Evolutionary conservation across 1,284 basidiomycete species (phyloP).

Genomic region (Clitocybe nebularis): DNA sequence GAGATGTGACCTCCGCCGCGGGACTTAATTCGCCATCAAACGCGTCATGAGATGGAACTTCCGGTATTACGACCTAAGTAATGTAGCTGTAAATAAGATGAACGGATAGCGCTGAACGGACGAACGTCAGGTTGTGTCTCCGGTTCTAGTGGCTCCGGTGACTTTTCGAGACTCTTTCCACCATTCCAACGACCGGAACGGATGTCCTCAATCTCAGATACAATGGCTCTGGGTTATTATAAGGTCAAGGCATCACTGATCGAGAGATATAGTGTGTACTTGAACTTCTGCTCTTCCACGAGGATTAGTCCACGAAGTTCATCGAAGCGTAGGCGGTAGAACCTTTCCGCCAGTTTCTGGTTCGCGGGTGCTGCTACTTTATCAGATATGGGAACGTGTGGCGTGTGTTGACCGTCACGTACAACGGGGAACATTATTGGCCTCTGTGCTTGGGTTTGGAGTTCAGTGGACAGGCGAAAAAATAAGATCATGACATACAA

Average conservation of each 20-base stretch:
- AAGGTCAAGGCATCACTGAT: neutral
- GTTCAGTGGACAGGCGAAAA: conserved; percentile 7
- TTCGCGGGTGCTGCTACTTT: conserved; percentile 39
- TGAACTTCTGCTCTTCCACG: conserved; percentile 74
- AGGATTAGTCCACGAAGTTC: conserved; percentile 70
- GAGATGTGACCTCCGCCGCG: no score
- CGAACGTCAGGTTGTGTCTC: conserved; percentile 8
- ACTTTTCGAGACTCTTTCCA: conserved; percentile 44
- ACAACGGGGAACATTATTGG: conserved; percentile 39
- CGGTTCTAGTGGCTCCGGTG: conserved; percentile 18
- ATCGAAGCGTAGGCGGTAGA: conserved; percentile 64
- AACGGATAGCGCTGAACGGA: neutral
- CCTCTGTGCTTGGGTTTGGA: conserved; percentile 34
- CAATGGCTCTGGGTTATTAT: conserved; percentile 39
- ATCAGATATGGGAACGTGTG: conserved; percentile 1
- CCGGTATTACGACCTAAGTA: neutral
- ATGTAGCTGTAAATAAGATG: neutral
- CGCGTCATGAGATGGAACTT: neutral
- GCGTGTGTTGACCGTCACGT: conserved; percentile 9
- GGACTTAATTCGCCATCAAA: no score
- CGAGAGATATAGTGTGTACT: conserved; percentile 35
- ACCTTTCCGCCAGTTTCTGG: conserved; percentile 67
- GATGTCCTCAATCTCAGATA: conserved; percentile 72
- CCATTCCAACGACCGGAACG: conserved; percentile 67
- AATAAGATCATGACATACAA: conserved; percentile 41